Evolutionary conservation across 2,329 filamentous ascomycete species (phyloP).

Genomic region (Pseudogymnoascus sp.): DNA sequence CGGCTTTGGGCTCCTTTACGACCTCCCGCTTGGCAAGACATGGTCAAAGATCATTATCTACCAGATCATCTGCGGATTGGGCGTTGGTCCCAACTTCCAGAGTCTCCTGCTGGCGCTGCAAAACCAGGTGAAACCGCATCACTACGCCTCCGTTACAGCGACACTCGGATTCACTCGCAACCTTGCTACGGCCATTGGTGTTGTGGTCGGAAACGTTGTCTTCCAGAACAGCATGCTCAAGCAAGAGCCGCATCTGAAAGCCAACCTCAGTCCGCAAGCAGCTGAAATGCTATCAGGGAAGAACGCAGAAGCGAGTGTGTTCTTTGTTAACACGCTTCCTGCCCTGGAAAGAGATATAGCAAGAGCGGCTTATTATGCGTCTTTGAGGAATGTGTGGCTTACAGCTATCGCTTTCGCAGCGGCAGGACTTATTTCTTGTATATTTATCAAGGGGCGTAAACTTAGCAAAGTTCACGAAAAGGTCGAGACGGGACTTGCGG

Average conservation of each 20-base stretch:
- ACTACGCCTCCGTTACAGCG: constrained; percentile 63
- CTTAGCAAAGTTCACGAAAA: constrained; percentile 45
- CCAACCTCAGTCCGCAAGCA: constrained; percentile 19
- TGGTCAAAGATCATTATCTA: constrained; percentile 53
- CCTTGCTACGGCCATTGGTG: constrained; percentile 39
- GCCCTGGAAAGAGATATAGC: constrained; percentile 20
- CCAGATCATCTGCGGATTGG: constrained; percentile 57
- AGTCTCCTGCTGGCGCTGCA: constrained; percentile 63
- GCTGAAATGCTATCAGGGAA: constrained; percentile 23
- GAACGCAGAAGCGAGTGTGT: constrained; percentile 25
- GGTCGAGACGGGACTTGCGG: constrained; percentile 40
- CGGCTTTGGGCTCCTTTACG: constrained; percentile 58
- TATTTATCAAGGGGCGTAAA: constrained; percentile 38
- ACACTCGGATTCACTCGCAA: constrained; percentile 57
- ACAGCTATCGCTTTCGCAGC: constrained; percentile 26
- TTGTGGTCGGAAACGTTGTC: constrained; percentile 44
- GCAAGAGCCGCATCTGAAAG: constrained; percentile 16
- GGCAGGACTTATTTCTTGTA: constrained; percentile 34
- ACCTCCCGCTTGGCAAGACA: constrained; percentile 50
- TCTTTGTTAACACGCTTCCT: constrained; percentile 21
- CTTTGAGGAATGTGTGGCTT: constrained; percentile 27
- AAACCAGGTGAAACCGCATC: constrained; percentile 51
- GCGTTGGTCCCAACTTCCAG: constrained; percentile 64
- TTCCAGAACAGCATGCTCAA: constrained; percentile 42
- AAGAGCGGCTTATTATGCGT: constrained; percentile 19